These are phyloP conservation scores for Verticillium nonalfalfae DNA, from an alignment of 2,329 filamentous ascomycete species.

Conservation along the genomic window DNA sequence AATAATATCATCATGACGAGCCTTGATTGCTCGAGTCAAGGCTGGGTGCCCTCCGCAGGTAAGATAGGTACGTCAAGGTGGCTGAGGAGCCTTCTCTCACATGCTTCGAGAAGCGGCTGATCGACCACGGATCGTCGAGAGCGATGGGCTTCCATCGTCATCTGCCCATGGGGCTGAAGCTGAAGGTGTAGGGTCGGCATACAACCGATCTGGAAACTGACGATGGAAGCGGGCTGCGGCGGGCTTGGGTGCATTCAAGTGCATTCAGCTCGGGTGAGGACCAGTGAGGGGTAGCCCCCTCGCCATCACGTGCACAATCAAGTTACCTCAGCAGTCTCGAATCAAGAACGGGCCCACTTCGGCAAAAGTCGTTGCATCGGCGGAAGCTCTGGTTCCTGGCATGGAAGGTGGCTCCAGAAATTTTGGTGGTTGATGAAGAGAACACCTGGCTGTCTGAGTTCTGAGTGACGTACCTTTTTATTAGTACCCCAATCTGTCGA, in stretches of 20 bases:
- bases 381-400: neutral
- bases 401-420: neutral
- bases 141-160: neutral
- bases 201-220: no score
- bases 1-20: constrained; percentile 1
- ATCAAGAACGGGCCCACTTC: neutral
- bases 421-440: constrained; percentile 7
- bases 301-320: neutral
- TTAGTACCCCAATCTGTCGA: neutral
- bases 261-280: neutral
- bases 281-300: neutral
- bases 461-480: constrained; percentile 4
- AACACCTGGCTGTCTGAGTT: constrained; percentile 14
- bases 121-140: neutral
- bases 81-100: neutral
- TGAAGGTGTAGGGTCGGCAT: no score
- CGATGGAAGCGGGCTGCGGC: no score
- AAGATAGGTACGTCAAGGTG: neutral
- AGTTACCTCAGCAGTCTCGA: neutral
- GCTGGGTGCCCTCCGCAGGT: neutral
- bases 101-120: neutral
- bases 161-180: neutral
- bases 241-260: neutral
- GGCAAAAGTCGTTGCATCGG: neutral
- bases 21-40: neutral